A percentile compares a stretch with the other conserved stretches of the same genome.
These are phyloP conservation scores for Fusarium annulatum DNA, from an alignment of 2,329 filamentous ascomycete genomes.

Conservation along the genomic window DNA sequence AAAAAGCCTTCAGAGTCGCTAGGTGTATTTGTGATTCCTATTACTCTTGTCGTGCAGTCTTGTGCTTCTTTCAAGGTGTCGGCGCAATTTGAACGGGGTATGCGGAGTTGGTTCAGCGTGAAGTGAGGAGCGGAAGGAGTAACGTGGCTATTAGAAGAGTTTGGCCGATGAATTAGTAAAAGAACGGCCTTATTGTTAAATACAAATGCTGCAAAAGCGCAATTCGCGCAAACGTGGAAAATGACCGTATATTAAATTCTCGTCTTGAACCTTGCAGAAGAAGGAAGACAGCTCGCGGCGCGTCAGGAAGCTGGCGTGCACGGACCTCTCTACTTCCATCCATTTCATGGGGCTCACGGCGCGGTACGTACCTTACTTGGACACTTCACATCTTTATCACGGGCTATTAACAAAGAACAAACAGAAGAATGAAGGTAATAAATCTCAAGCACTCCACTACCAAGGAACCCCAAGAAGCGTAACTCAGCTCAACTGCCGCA, in stretches of 20 bases:
- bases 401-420: not conserved
- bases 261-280: constrained; percentile 24
- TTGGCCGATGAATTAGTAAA: not conserved
- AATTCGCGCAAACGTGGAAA: constrained; percentile 27
- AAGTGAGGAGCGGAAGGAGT: not conserved
- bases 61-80: constrained; percentile 14
- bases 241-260: constrained; percentile 20
- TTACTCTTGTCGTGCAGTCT: constrained; percentile 24
- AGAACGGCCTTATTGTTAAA: constrained; percentile 4
- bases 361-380: not conserved
- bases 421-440: not conserved
- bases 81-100: constrained; percentile 32
- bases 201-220: constrained; percentile 15
- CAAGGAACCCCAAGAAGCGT: not conserved
- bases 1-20: not conserved
- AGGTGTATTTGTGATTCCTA: not conserved
- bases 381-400: not conserved
- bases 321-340: constrained; percentile 13
- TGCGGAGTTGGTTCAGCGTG: constrained; percentile 14
- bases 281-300: constrained; percentile 38
- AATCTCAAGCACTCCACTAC: not conserved
- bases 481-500: not conserved
- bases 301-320: constrained; percentile 38
- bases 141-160: not conserved
- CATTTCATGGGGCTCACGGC: constrained; percentile 13